phyloP scores from a whole-genome alignment of 768 basidiomycete species.

The Glaciozyma antarctica region DNA sequence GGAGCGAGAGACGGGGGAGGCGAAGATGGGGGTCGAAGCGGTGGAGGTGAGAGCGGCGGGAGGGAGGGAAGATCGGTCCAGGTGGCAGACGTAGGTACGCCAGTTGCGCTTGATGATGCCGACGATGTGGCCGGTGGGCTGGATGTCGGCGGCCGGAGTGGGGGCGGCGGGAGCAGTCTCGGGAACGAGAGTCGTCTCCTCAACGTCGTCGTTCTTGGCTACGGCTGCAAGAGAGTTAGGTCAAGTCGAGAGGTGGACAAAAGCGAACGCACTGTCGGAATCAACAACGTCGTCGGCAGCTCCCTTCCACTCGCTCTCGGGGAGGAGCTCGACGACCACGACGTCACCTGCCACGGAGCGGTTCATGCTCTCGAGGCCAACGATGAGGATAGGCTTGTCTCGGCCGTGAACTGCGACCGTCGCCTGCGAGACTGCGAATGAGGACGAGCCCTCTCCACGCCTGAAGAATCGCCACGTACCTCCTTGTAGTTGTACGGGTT shows the following conservation, averaged over 20 bases:
- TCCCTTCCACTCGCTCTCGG: constrained; percentile 81
- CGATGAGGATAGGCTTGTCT: constrained; percentile 66
- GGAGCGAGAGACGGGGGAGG: constrained; percentile 79
- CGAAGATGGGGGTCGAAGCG: constrained; percentile 67
- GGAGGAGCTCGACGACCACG: constrained; percentile 79
- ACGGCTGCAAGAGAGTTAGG: constrained; percentile 48
- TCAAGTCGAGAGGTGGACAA: neutral
- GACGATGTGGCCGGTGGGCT: constrained; percentile 84
- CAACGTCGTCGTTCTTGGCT: constrained; percentile 76
- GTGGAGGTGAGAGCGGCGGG: constrained; percentile 67
- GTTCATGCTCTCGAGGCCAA: constrained; percentile 90
- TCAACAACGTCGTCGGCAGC: constrained; percentile 88
- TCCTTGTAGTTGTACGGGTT: constrained; percentile 94
- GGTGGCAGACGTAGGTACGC: constrained; percentile 91
- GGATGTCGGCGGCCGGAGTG: constrained; percentile 40
- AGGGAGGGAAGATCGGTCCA: constrained; percentile 78
- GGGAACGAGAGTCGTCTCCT: constrained; percentile 50
- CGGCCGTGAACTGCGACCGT: constrained; percentile 66
- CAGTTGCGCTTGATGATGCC: constrained; percentile 92
- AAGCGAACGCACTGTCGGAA: constrained; percentile 58
- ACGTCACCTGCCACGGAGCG: constrained; percentile 87
- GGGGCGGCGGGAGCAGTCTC: constrained; percentile 9
- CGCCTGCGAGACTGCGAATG: constrained; percentile 48
- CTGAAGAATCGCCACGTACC: constrained; percentile 42
- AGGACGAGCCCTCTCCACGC: neutral